Percentiles rank a stretch among this genome's conserved stretches.
phyloP scores from a whole-genome alignment of 805 yeast species.

The Ogataea salicorniae region DNA sequence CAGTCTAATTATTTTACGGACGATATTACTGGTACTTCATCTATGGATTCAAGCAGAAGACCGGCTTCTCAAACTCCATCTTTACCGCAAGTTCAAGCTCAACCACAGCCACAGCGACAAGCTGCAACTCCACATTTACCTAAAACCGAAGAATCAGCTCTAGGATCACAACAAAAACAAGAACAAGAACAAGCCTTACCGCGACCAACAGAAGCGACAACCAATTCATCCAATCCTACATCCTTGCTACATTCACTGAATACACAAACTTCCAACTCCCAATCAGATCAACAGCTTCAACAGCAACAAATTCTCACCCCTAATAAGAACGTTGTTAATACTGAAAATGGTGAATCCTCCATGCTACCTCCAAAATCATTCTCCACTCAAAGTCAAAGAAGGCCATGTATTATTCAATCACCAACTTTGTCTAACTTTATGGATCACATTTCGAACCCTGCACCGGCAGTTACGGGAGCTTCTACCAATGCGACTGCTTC shows the following conservation, averaged over 20 bases:
- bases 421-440: constrained; percentile 17
- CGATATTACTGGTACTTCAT: too few species aligned
- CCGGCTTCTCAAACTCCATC: too few species aligned
- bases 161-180: constrained; percentile 2
- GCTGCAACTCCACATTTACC: not conserved
- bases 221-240: not conserved
- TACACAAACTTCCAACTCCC: not conserved
- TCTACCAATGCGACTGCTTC: constrained; percentile 6
- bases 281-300: not conserved
- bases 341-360: constrained; percentile 10
- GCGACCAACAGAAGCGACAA: not conserved
- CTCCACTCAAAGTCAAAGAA: constrained; percentile 7
- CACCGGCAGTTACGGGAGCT: constrained; percentile 4
- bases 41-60: too few species aligned
- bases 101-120: too few species aligned
- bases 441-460: constrained; percentile 15
- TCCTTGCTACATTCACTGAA: not conserved
- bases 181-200: constrained; percentile 13
- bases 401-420: constrained; percentile 10
- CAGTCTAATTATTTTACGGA: too few species aligned
- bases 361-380: constrained; percentile 22
- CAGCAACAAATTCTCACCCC: constrained; percentile 15
- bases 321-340: constrained; percentile 20
- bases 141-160: not conserved
- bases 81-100: too few species aligned